Percentiles rank a stretch among this genome's conserved stretches.
Evolutionary conservation across 495 filamentous ascomycete genomes (phyloP).

Genomic region (Trichocladium uniseriatum): DNA sequence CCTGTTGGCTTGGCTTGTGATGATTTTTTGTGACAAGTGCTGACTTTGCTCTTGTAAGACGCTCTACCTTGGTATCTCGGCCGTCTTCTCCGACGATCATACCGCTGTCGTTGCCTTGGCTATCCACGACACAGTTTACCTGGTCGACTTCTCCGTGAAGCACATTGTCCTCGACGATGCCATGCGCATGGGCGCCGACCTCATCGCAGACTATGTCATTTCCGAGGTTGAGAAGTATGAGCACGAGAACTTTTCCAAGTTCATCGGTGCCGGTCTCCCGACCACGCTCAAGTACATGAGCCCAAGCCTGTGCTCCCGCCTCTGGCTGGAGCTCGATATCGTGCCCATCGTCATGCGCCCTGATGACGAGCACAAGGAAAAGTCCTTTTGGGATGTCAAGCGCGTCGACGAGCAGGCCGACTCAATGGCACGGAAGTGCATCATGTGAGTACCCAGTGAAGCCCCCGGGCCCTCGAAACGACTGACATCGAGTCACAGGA

Average conservation of each 20-base stretch:
- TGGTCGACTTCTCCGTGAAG: slow-evolving; percentile 63
- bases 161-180: slow-evolving; percentile 35
- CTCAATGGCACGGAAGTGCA: slow-evolving; percentile 73
- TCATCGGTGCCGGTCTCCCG: slow-evolving; percentile 55
- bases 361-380: slow-evolving; percentile 37
- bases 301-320: slow-evolving; percentile 56
- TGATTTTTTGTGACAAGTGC: neutral
- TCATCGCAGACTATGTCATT: slow-evolving; percentile 48
- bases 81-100: slow-evolving; percentile 39
- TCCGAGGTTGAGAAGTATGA: slow-evolving; percentile 46
- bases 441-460: slow-evolving; percentile 39
- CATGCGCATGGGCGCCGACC: slow-evolving; percentile 30
- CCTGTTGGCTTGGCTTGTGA: no score
- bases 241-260: slow-evolving; percentile 54
- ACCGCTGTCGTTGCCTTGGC: slow-evolving; percentile 53
- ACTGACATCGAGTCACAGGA: slow-evolving; percentile 32
- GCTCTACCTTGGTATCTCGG: slow-evolving; percentile 56
- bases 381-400: slow-evolving; percentile 44
- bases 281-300: slow-evolving; percentile 40
- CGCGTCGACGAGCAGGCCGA: slow-evolving; percentile 77
- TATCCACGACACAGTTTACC: slow-evolving; percentile 69
- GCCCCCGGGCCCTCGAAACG: neutral
- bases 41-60: slow-evolving; percentile 36
- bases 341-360: slow-evolving; percentile 52
- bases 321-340: slow-evolving; percentile 75